These are phyloP conservation scores for Pseudogymnoascus sp. DNA, from an alignment of 2,329 filamentous ascomycete species.

Conservation along the genomic window DNA sequence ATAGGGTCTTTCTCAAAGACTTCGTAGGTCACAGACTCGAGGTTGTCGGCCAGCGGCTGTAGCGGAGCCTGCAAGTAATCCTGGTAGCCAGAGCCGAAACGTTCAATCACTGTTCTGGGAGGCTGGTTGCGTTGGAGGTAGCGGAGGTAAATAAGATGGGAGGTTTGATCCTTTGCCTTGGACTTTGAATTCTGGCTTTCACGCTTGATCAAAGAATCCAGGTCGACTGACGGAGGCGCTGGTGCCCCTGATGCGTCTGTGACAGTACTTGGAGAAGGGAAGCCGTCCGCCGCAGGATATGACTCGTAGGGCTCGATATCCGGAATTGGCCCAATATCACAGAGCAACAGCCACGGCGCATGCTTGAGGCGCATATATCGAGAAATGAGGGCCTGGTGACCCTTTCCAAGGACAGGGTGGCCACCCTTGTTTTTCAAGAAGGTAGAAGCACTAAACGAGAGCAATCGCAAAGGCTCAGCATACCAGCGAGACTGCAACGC, in stretches of 20 bases:
- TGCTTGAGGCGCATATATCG: slow-evolving; percentile 58
- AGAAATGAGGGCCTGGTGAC: slow-evolving; percentile 54
- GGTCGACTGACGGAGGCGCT: slow-evolving; percentile 15
- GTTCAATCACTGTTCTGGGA: slow-evolving; percentile 52
- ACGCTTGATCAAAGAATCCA: slow-evolving; percentile 24
- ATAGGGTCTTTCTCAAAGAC: slow-evolving; percentile 98
- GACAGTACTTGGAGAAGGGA: slow-evolving; percentile 36
- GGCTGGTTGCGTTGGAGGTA: slow-evolving; percentile 79
- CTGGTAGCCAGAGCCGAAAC: slow-evolving; percentile 70
- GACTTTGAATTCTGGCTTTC: not conserved
- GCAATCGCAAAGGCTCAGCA: slow-evolving; percentile 56
- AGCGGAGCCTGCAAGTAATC: slow-evolving; percentile 94
- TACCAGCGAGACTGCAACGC: slow-evolving; percentile 61
- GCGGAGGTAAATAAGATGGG: slow-evolving; percentile 72
- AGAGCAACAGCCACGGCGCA: slow-evolving; percentile 55
- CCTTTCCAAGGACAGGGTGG: slow-evolving; percentile 52
- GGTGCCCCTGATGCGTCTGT: slow-evolving; percentile 26
- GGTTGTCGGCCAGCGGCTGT: slow-evolving; percentile 89
- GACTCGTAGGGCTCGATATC: slow-evolving; percentile 27
- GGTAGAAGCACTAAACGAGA: slow-evolving; percentile 45
- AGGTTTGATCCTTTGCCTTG: slow-evolving; percentile 47
- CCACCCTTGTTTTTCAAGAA: slow-evolving; percentile 56
- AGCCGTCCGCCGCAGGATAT: slow-evolving; percentile 24
- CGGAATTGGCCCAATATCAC: slow-evolving; percentile 48
- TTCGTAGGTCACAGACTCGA: slow-evolving; percentile 96